Evolutionary conservation across 768 basidiomycete species (phyloP), one percentile per base, ranked within the genome.

Genomic region (Russula olivacea): DNA sequence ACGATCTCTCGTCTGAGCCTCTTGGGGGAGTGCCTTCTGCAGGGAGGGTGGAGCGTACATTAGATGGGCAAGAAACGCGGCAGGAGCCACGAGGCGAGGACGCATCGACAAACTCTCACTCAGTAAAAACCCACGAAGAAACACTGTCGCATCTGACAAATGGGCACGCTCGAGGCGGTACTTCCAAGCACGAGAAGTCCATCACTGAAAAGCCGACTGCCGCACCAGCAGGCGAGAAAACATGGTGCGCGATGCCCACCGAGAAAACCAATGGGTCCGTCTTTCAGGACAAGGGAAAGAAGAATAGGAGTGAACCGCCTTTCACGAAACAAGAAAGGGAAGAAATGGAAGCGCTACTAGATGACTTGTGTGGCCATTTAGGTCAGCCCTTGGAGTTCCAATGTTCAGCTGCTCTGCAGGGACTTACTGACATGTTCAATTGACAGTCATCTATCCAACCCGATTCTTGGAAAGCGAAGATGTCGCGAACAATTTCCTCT

Each of bases 391-490:
- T 23, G 17, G 28, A 43, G 10, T 40, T 17, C 38, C 15, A 40
- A 38, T 15, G 11, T 55, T 49, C 28, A 4, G n/a, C 12, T 55
- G n/a, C 50, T 25, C 40, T 28, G 23, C 47, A 6, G 2, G 6
- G 19, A 15, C 52, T 41, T 23, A 41, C 23, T 56, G 55, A 54
- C 30, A 9, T 64, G 67, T 49, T 32, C 11, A 9, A 57, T 43
- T 28, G 51, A n/a, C 68, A 96, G 95, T 98, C 43, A 59, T 91
- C 12, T 90, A 90, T 75, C 86, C 95, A 2, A 89, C 80, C 17
- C 84, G 86, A 12, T 98, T 98, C 77, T 71, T 98, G 64, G 95
- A 98, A 74, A 89, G 84, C n/a, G 95, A 98, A 74, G 93, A 96
- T 71, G 79, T 84, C 1, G 87, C 89, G 7, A 88, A 95, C 67